Evolutionary conservation across 148 eudicot species (phyloP).

Genomic region (Dianthus caryophyllus): DNA sequence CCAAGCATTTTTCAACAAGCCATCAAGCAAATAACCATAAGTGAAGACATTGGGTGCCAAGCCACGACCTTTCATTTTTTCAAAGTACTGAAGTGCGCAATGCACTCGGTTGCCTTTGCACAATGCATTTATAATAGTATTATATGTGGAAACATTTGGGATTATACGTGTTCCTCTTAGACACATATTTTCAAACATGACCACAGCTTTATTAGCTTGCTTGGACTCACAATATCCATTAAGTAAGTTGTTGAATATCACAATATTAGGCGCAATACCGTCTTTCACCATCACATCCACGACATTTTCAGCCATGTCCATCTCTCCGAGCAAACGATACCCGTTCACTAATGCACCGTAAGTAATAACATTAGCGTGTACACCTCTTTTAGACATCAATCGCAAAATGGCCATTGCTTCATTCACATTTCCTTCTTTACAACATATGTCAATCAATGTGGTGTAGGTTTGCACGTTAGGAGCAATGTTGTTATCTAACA

Average conservation of each 20-base stretch:
- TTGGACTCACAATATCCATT: conserved; percentile 24
- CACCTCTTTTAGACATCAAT: not conserved
- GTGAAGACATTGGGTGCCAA: not conserved
- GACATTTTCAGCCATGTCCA: not conserved
- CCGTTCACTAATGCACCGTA: conserved; percentile 9
- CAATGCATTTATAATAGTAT: too few relatives aligned
- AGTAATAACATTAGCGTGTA: not conserved
- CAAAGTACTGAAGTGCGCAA: not conserved
- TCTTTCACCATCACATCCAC: too few relatives aligned
- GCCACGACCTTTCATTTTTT: conserved; percentile 6
- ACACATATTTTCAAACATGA: too few relatives aligned
- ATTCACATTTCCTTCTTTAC: conserved; percentile 10
- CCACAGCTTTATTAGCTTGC: too few relatives aligned
- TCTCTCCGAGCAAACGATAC: not conserved
- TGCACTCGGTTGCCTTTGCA: not conserved
- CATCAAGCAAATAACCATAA: not conserved
- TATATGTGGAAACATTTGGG: too few relatives aligned
- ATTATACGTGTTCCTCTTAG: too few relatives aligned
- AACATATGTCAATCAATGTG: conserved; percentile 12
- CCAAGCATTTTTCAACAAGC: too few relatives aligned
- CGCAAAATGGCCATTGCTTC: not conserved
- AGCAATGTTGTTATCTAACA: not conserved
- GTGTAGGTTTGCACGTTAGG: not conserved
- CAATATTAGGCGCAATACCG: too few relatives aligned
- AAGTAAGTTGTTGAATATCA: conserved; percentile 7